Conservation (phyloP, 140 eudicot species). For the Senecio squalidus region DNA sequence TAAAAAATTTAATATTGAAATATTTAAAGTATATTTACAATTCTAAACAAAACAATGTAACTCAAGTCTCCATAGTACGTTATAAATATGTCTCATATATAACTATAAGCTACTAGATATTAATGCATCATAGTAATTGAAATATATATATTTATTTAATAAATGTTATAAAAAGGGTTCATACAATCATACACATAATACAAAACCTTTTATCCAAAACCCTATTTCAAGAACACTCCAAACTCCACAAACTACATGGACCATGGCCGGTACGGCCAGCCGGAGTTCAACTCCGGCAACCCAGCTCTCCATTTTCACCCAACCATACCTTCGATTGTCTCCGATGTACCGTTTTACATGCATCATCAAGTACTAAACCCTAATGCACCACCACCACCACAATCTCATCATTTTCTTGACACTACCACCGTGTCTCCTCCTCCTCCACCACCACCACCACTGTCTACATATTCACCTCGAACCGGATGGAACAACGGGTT, state of each 20-base stretch:
- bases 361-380: constrained; percentile 30
- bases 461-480: constrained; percentile 15
- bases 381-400: constrained; percentile 19
- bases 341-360: constrained; percentile 30
- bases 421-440: constrained; percentile 18
- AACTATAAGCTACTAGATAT: background rate
- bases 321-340: constrained; percentile 12
- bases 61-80: no score
- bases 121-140: constrained; percentile 2
- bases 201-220: constrained; percentile 18
- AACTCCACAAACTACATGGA: constrained; percentile 22
- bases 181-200: background rate
- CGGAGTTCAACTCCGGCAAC: constrained; percentile 26
- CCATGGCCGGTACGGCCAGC: constrained; percentile 26
- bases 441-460: constrained; percentile 20
- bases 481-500: constrained; percentile 17
- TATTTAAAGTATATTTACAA: background rate
- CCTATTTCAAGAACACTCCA: constrained; percentile 17
- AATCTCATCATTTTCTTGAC: constrained; percentile 31
- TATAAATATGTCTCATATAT: no score
- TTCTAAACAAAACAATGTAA: no score
- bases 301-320: constrained; percentile 22
- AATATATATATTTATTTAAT: background rate
- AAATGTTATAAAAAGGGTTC: constrained; percentile 12
- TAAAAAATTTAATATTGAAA: no score